Conservation (phyloP, 345 rosid species). For the Syzygium oleosum region DNA sequence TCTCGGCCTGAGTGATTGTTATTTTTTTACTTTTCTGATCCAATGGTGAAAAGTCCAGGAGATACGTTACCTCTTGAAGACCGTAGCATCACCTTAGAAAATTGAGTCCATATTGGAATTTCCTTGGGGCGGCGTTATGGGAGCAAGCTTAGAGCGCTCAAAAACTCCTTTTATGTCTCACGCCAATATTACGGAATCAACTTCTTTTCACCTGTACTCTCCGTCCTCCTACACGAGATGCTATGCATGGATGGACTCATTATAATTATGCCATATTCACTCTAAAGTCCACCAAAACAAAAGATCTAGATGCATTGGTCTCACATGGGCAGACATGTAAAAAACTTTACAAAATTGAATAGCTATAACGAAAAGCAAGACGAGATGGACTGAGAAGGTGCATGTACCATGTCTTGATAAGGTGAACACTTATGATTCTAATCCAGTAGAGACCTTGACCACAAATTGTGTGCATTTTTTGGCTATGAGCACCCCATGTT, state of each 20-base stretch:
- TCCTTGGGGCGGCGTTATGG: background rate
- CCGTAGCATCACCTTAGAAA: background rate
- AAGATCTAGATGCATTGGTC: background rate
- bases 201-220: background rate
- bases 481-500: background rate
- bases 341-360: background rate
- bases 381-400: background rate
- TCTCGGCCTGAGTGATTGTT: background rate
- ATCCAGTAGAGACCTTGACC: background rate
- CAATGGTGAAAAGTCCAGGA: fast-evolving
- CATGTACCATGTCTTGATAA: background rate
- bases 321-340: background rate
- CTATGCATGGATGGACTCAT: background rate
- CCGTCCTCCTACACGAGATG: background rate
- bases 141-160: background rate
- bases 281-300: background rate
- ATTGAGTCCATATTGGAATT: no score
- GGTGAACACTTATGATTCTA: background rate
- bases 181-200: background rate
- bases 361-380: background rate
- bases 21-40: background rate
- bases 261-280: background rate
- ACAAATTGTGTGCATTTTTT: background rate
- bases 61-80: fast-evolving
- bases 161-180: background rate